phyloP scores from a whole-genome alignment of 495 filamentous ascomycete species.

The Entonaema liquescens region DNA sequence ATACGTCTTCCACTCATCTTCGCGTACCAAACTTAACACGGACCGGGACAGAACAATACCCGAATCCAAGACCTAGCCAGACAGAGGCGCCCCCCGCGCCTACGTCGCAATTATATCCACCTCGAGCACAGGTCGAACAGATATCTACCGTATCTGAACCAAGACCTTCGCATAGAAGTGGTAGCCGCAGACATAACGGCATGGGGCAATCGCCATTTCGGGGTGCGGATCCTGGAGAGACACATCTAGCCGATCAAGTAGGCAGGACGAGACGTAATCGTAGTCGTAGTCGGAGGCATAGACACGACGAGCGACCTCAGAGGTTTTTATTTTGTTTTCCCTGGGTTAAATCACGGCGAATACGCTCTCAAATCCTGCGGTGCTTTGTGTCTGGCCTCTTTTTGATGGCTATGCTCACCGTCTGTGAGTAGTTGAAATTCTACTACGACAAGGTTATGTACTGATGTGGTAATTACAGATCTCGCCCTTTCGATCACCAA shows the following conservation, averaged over 20 bases:
- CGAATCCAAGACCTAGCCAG: constrained; percentile 44
- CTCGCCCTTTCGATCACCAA: constrained; percentile 72
- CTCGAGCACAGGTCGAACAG: constrained; percentile 12
- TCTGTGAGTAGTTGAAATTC: constrained; percentile 59
- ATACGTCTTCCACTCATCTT: constrained; percentile 51
- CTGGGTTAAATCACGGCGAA: constrained; percentile 60
- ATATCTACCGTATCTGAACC: constrained; percentile 31
- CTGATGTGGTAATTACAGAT: constrained; percentile 56
- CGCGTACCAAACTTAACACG: constrained; percentile 52
- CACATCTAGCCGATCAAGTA: constrained; percentile 45
- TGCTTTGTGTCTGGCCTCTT: constrained; percentile 65
- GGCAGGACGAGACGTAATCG: constrained; percentile 40
- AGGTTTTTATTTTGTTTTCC: constrained; percentile 61
- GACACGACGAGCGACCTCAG: constrained; percentile 43
- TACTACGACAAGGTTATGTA: neutral
- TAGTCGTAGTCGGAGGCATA: constrained; percentile 37
- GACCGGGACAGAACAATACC: constrained; percentile 47
- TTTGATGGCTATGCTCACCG: constrained; percentile 61
- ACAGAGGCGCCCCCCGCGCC: constrained; percentile 15
- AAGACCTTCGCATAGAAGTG: constrained; percentile 16
- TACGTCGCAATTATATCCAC: neutral
- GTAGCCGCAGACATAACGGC: neutral
- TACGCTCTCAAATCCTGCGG: constrained; percentile 64
- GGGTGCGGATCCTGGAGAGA: constrained; percentile 50
- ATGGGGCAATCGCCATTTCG: constrained; percentile 41